A percentile compares a stretch with the other conserved stretches of the same genome.
Evolutionary conservation across 73 alveolate genomes (phyloP).

Genomic region (Paramecium primaurelia): DNA sequence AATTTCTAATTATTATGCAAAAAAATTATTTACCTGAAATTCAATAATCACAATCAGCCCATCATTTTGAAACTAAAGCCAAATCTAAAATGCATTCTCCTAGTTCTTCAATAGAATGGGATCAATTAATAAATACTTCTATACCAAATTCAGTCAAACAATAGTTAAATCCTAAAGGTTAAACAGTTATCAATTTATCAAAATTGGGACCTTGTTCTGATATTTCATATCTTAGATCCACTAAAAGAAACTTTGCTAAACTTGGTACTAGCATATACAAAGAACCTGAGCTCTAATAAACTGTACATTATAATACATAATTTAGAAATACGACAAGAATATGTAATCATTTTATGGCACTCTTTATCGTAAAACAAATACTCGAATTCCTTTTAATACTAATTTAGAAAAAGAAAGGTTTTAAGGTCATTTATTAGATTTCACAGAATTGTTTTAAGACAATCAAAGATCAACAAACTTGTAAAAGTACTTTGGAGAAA

Average conservation of each 20-base stretch:
- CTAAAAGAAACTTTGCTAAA: neutral
- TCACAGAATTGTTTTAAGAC: neutral
- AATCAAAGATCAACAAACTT: neutral
- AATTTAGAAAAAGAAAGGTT: neutral
- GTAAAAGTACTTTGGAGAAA: neutral
- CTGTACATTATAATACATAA: neutral
- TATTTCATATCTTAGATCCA: conserved; percentile 10
- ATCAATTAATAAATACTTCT: conserved; percentile 15
- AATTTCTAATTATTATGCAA: neutral
- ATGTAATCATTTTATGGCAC: neutral
- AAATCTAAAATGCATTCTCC: neutral
- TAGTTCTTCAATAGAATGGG: conserved; percentile 35
- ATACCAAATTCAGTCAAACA: conserved; percentile 26
- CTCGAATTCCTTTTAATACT: neutral
- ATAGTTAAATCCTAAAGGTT: neutral
- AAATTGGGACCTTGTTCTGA: conserved; percentile 21
- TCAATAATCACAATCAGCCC: neutral
- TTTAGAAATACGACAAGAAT: conserved; percentile 27
- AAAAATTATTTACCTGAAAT: conserved; percentile 36
- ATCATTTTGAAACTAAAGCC: neutral
- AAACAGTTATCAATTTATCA: neutral
- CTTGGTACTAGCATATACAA: conserved; percentile 1
- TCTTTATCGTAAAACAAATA: neutral
- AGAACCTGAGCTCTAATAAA: conserved; percentile 3
- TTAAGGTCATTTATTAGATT: neutral